phyloP scores from a whole-genome alignment of 176 grass and related monocot genomes.

The Triticum urartu region DNA sequence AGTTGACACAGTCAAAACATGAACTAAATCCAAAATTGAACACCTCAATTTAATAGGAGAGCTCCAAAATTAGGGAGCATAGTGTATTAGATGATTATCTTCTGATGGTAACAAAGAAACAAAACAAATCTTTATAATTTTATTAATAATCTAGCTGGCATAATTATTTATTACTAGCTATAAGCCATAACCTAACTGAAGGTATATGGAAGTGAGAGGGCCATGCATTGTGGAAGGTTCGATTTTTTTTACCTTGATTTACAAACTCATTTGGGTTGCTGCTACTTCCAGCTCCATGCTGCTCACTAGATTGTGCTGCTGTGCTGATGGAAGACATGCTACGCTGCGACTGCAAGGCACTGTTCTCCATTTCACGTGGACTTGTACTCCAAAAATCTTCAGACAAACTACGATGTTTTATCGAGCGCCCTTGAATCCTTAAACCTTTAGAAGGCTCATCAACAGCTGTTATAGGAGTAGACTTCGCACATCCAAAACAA shows the following conservation, averaged over 20 bases:
- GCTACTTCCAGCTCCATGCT: conserved; percentile 66
- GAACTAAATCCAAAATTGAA: no score
- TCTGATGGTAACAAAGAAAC: background rate
- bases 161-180: background rate
- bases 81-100: background rate
- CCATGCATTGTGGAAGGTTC: background rate
- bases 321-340: conserved; percentile 95
- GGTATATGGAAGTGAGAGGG: background rate
- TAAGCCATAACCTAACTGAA: background rate
- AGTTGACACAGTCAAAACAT: no score
- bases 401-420: conserved; percentile 52
- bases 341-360: conserved; percentile 68
- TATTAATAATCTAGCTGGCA: background rate
- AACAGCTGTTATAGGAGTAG: conserved; percentile 82
- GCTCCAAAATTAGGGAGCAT: no score
- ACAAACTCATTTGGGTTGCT: conserved; percentile 72
- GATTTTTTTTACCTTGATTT: conserved; percentile 70
- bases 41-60: no score
- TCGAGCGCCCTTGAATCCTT: conserved; percentile 76
- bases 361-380: conserved; percentile 76
- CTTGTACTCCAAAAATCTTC: conserved; percentile 98
- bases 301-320: conserved; percentile 52
- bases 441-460: conserved; percentile 94
- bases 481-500: conserved; percentile 86
- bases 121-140: background rate